A percentile compares a stretch with the other conserved stretches of the same genome.
Evolutionary conservation across 371 early-diverging fungal species (phyloP).

Genomic region (Mucor piriformis): DNA sequence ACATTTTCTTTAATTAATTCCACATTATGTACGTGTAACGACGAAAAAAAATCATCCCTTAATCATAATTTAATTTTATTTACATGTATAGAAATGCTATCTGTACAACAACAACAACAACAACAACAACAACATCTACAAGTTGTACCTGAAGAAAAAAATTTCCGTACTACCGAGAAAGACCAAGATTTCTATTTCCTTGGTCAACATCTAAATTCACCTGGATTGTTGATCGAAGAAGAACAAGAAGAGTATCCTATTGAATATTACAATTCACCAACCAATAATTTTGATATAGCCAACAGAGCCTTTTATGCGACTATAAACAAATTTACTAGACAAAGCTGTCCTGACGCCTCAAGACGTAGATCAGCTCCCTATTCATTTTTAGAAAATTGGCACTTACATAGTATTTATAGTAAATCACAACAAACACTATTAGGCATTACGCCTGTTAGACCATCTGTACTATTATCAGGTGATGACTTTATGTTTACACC

Average conservation of each 20-base stretch:
- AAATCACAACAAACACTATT: slow-evolving; percentile 53
- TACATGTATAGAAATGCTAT: background rate
- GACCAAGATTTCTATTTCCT: slow-evolving; percentile 28
- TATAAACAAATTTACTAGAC: slow-evolving; percentile 44
- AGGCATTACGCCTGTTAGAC: slow-evolving; percentile 38
- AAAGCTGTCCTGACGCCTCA: slow-evolving; percentile 27
- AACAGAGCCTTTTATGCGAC: slow-evolving; percentile 51
- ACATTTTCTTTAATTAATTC: background rate
- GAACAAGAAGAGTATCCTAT: slow-evolving; percentile 19
- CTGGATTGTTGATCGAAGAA: slow-evolving; percentile 21
- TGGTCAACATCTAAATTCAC: slow-evolving; percentile 30
- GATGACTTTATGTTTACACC: slow-evolving; percentile 56
- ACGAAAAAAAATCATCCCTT: background rate
- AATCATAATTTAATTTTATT: background rate
- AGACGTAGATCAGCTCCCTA: slow-evolving; percentile 31
- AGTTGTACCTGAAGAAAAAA: slow-evolving; percentile 14
- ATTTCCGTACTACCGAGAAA: slow-evolving; percentile 15
- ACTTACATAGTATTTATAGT: slow-evolving; percentile 51
- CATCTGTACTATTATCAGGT: slow-evolving; percentile 44
- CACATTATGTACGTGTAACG: background rate
- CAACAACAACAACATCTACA: background rate
- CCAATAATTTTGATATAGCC: slow-evolving; percentile 32
- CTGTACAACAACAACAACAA: slow-evolving; percentile 1
- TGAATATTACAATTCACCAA: slow-evolving; percentile 1
- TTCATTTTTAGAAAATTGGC: slow-evolving; percentile 47